Evolutionary conservation across 1,139 yeast species (phyloP).

Genomic region (Yamadazyma spencermartinsiae): DNA sequence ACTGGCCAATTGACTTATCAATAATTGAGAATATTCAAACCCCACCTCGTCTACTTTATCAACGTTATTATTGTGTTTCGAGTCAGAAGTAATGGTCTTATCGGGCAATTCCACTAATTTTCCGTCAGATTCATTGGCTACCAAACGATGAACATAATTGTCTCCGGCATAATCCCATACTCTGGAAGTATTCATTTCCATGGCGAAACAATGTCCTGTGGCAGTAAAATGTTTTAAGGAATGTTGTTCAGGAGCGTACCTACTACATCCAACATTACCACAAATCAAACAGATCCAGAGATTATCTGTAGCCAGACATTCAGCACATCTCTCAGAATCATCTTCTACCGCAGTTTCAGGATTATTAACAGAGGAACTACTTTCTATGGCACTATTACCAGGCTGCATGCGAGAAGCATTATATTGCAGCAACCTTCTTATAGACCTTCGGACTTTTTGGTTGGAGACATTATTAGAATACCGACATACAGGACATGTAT

Average conservation of each 20-base stretch:
- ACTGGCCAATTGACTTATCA: conserved; percentile 82
- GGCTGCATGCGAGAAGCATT: conserved; percentile 13
- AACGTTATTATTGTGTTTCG: conserved; percentile 1
- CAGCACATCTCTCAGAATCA: conserved; percentile 34
- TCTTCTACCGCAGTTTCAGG: conserved; percentile 11
- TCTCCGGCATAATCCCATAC: conserved; percentile 98
- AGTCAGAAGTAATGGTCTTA: conserved; percentile 19
- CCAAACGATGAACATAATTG: conserved; percentile 81
- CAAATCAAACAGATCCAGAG: conserved; percentile 50
- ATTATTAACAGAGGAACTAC: conserved; percentile 7
- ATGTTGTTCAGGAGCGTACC: conserved; percentile 81
- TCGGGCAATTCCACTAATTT: conserved; percentile 72
- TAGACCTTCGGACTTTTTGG: conserved; percentile 35
- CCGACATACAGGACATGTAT: conserved; percentile 89
- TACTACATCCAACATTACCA: conserved; percentile 49
- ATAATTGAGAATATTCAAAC: conserved; percentile 75
- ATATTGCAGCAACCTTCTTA: conserved; percentile 35
- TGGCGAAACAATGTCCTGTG: conserved; percentile 87
- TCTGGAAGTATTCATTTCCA: conserved; percentile 82
- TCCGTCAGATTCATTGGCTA: conserved; percentile 85
- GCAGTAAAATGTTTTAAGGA: conserved; percentile 77
- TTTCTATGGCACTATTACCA: neutral
- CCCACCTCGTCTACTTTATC: conserved; percentile 54
- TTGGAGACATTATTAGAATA: conserved; percentile 57
- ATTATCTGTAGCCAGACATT: conserved; percentile 31